Evolutionary conservation across 768 basidiomycete genomes (phyloP), one percentile per base, ranked within the genome.

Genomic region (Cystofilobasidium capitatum): DNA sequence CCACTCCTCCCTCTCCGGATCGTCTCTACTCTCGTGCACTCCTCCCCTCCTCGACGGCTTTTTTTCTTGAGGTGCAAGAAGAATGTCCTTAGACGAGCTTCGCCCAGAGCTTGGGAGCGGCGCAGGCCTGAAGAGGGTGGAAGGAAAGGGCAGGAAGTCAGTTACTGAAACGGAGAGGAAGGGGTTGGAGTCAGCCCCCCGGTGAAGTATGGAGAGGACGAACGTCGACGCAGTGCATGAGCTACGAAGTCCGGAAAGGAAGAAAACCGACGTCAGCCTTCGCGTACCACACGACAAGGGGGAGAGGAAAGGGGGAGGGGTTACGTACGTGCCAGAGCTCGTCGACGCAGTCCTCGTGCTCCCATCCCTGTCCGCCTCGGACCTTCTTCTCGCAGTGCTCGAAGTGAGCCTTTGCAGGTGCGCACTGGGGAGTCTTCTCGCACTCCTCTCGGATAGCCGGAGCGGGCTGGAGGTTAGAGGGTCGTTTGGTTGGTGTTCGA

Each of bases 221-320:
- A 79, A 90, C 89, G 72, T 92, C 89, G 64, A 86, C 88, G 74
- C 89, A 92, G 80, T 92, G 91, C 89, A 92, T 92, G 85, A 90
- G 54, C 68, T 83, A n/a, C n/a, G 70, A 60, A 65, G 36, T 67
- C 60, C 59, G 33, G 61, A 39, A 44, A 45, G 71, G 33, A 70
- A 47, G 26, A 58, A 29, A 69, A 17, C 39, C 64, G 17, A 59
- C 6, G 45, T 39, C 45, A 24, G 64, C 42, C 20, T 37, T 2
- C 26, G 26, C 35, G 12, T 5, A 7, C 20, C 4, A 5, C 57
- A 26, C 31, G 2, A n/a, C n/a, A 17, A 8, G 20, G 24, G 39
- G 33, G 17, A 54, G 33, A 36, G 29, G 22, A 10, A 20, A 64
- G 49, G 35, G 40, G 58, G 49, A 70, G 29, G n/a, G 8, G 42